Base-by-base conservation (phyloP, 2,329 filamentous ascomycete species). In the Cordyceps pruinosa region DNA sequence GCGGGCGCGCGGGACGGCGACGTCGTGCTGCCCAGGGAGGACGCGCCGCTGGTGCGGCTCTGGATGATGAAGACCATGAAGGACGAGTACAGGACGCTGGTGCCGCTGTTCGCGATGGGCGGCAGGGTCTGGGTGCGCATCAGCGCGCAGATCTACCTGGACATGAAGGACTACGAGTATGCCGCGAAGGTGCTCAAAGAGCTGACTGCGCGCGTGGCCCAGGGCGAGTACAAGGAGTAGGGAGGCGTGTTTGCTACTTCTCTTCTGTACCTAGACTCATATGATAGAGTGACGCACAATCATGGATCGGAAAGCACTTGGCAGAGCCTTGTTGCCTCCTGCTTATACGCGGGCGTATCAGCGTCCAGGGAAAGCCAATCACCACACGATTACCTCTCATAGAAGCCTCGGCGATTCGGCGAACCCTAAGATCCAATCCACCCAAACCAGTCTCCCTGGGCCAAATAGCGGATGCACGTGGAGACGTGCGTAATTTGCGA, bases 101-200 rank as follows among this genome's bases (percentile, higher is more conserved):
- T 94, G 52, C 77, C 85, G 1, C 66, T 88, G 3, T 83, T 84
- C 58, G 70, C 78, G 9, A 84, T 91, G 62, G 77, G 72, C 0
- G 80, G 79, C 0, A 77, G 77, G 54, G 81, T 86, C 68, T 96
- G 88, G 88, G 76, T 80, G 0, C 76, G 93, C 49, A 66, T 96
- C 48, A 91, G 88, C 67, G 89, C 83, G 15, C 91, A 96, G 76
- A 80, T 94, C 0, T 97, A 94, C 68, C 72, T 97, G n/a, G 89
- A 90, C 26, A 68, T 86, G 61, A 77, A 77, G 13, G 91, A 97
- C 70, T 96, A 94, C 66, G 82, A 87, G 67, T 89, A 82, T 81
- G 79, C 80, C 4, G 89, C 78, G 0, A 67, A 75, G 51, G 73
- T 80, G 9, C 69, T 94, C 65, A 80, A 81, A 66, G 70, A 74